A percentile compares a stretch with the other conserved stretches of the same genome.
Conservation (phyloP, 495 filamentous ascomycete species). For the Peziza echinospora region DNA sequence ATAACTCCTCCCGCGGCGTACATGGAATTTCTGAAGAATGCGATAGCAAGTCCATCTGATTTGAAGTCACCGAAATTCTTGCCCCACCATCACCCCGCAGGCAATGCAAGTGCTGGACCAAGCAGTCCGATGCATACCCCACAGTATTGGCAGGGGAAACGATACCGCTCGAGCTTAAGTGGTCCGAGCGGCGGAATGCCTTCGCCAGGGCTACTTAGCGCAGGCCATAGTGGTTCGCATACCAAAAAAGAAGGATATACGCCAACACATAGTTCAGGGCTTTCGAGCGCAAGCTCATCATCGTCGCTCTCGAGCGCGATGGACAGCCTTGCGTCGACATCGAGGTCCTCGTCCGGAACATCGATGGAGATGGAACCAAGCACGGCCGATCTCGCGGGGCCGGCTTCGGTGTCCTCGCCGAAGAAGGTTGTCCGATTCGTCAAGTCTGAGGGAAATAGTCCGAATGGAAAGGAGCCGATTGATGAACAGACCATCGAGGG, state of each 20-base stretch:
- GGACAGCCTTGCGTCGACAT: background rate
- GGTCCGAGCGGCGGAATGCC: background rate
- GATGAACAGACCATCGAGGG: slow-evolving; percentile 13
- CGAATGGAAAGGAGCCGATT: background rate
- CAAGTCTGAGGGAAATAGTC: background rate
- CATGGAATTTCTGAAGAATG: slow-evolving; percentile 65
- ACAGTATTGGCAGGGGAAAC: background rate
- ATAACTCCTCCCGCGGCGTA: slow-evolving; percentile 87
- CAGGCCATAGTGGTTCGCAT: background rate
- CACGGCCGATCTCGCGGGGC: background rate
- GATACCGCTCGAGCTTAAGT: background rate
- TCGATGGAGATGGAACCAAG: background rate
- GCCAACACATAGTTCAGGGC: background rate
- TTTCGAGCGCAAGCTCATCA: background rate
- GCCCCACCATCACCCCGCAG: background rate
- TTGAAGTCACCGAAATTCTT: background rate
- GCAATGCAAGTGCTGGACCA: background rate
- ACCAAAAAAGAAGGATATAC: background rate
- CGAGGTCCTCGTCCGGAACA: background rate
- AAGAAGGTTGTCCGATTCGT: background rate
- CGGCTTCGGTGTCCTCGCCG: too few relatives aligned
- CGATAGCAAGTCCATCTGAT: slow-evolving; percentile 4
- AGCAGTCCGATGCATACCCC: background rate
- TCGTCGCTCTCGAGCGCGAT: background rate
- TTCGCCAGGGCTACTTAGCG: background rate